A percentile compares a stretch with the other conserved stretches of the same genome.
These are phyloP conservation scores for Exophiala oligosperma DNA, from an alignment of 2,329 filamentous ascomycete species.

Conservation along the genomic window DNA sequence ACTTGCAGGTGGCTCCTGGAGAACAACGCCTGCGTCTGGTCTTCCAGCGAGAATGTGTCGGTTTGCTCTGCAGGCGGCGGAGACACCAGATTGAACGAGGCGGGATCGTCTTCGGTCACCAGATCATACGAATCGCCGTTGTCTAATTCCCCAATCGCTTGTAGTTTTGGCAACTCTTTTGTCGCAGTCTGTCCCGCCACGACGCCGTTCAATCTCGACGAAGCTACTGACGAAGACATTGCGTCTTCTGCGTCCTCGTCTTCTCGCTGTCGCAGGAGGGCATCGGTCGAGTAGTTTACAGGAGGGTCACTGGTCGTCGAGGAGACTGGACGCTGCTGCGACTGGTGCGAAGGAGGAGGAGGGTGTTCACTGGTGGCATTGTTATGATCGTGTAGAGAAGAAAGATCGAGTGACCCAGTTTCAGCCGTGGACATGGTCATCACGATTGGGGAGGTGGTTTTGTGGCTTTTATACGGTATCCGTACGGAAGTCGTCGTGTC, in stretches of 20 bases:
- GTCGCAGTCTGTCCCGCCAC: background rate
- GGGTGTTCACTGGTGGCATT: constrained; percentile 8
- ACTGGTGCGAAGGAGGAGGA: background rate
- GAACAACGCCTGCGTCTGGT: constrained; percentile 65
- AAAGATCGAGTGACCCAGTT: constrained; percentile 5
- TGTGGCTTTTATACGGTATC: background rate
- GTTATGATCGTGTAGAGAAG: constrained; percentile 11
- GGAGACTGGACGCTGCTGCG: background rate
- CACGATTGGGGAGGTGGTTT: constrained; percentile 6
- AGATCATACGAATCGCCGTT: constrained; percentile 20
- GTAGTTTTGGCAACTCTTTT: constrained; percentile 22
- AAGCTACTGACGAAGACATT: background rate
- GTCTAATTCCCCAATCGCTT: constrained; percentile 17
- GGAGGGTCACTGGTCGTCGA: constrained; percentile 10
- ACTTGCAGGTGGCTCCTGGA: constrained; percentile 63
- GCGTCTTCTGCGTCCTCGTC: constrained; percentile 3
- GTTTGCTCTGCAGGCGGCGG: constrained; percentile 31
- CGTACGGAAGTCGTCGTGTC: background rate
- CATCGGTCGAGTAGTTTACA: constrained; percentile 17
- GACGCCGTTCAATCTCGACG: constrained; percentile 9
- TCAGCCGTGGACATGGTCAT: constrained; percentile 5
- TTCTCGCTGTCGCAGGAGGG: constrained; percentile 7
- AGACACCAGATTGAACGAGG: constrained; percentile 39
- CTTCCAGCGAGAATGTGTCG: constrained; percentile 57
- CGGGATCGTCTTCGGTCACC: constrained; percentile 33